phyloP scores from a whole-genome alignment of 495 filamentous ascomycete genomes.

The Halenospora varia region DNA sequence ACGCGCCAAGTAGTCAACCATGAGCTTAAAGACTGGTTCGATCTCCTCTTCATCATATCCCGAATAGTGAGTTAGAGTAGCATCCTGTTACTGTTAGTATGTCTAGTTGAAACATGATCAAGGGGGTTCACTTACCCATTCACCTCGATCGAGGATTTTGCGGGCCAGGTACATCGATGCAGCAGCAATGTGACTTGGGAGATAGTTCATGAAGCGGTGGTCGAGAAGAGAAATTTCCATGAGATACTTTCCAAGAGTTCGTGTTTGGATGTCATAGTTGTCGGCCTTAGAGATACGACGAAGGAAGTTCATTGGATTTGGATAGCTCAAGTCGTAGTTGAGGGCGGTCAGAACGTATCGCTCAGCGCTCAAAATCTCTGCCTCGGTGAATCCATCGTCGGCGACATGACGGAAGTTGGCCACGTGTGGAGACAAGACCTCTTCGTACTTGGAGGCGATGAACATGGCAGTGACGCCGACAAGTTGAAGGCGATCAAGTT shows the following conservation, averaged over 20 bases:
- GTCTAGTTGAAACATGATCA: constrained; percentile 26
- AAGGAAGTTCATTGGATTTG: constrained; percentile 99
- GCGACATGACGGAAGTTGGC: constrained; percentile 95
- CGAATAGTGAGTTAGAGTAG: constrained; percentile 85
- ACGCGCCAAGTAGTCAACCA: constrained; percentile 89
- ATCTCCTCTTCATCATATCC: constrained; percentile 93
- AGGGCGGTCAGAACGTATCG: constrained; percentile 85
- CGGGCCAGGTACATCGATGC: constrained; percentile 93
- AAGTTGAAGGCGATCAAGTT: constrained; percentile 90
- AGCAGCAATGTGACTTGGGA: constrained; percentile 85
- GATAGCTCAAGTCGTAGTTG: constrained; percentile 96
- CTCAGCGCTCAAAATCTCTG: constrained; percentile 95
- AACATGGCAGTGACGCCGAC: constrained; percentile 99
- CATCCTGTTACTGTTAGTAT: constrained; percentile 44
- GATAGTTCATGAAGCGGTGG: constrained; percentile 82
- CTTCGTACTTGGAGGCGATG: constrained; percentile 98
- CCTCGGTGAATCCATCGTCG: constrained; percentile 94
- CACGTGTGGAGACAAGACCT: constrained; percentile 94
- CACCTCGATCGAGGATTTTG: constrained; percentile 79
- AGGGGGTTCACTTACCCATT: constrained; percentile 66
- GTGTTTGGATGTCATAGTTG: constrained; percentile 95
- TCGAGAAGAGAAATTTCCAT: constrained; percentile 96
- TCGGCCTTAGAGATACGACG: constrained; percentile 97
- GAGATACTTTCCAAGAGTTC: constrained; percentile 96
- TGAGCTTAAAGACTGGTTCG: constrained; percentile 83